Evolutionary conservation across 352 stramenopile species (phyloP), one percentile per base, ranked within the genome.

Genomic region (Phytopythium boreale): DNA sequence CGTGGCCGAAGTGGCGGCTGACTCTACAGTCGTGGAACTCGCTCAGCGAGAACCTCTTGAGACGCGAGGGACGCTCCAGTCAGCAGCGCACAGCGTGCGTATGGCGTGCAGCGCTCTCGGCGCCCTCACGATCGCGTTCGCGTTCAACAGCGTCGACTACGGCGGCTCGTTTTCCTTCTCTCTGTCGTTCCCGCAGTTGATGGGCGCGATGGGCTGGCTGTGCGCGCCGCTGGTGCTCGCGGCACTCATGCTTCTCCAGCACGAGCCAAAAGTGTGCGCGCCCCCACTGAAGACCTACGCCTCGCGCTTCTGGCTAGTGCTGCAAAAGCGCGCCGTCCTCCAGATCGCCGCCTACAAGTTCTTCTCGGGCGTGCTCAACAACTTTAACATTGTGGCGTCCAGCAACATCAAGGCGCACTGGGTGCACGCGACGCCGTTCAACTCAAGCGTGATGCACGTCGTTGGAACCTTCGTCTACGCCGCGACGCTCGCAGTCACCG

Each of bases 281-380:
- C 67, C 65, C 22, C 71, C 71, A 37, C 81, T 85, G 46, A 29
- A 24, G 19, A 26, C 14, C 2, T 89, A 87, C 63, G 76, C 82
- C 26, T 20, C 47, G 39, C 41, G 55, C 7, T 84, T 89, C 62
- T 91, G 82, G 80, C 57, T 70, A 1, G 41, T 88, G 6, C 62
- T 91, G 4, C 76, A 89, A 56, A 79, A 85, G 36, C 77, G 81
- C 41, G 80, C 78, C 20, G 72, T 91, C 31, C 88, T 82, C 43
- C 78, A 89, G 69, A 70, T 89, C 6, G 71, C 67, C 9, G 70
- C 71, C 12, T 91, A 90, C 69, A 82, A 86, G 46, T 89, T 89
- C 63, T 84, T 88, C 65, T 82, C 75, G 1, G 73, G 67, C 0
- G 68, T 88, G 10, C 88, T 88, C 62, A 77, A 85, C 63, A 84